These are phyloP conservation scores for Penicillium occitanis DNA, from an alignment of 2,329 filamentous ascomycete species.

Conservation along the genomic window DNA sequence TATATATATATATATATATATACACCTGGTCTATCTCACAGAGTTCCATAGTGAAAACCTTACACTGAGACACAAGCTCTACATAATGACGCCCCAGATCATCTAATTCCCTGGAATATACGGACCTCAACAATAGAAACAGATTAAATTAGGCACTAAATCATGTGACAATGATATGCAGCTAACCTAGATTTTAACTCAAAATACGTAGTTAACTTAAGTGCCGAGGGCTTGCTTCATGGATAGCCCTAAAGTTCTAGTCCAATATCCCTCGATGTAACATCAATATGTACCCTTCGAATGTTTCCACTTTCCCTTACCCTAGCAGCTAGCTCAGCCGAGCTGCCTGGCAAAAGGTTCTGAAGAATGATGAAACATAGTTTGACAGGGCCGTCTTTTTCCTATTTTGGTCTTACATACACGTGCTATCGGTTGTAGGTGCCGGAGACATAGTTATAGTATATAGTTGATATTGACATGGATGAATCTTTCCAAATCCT, in stretches of 20 bases:
- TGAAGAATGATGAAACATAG: not conserved
- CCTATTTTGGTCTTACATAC: not conserved
- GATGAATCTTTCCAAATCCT: not conserved
- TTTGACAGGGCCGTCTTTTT: not conserved
- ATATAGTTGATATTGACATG: not conserved
- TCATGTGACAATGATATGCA: conserved; percentile 2
- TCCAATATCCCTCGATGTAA: not conserved
- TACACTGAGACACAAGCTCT: not conserved
- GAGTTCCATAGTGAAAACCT: too few species aligned
- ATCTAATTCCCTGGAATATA: not conserved
- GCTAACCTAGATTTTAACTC: not conserved
- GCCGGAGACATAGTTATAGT: not conserved
- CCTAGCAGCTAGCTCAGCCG: not conserved
- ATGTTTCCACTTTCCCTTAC: not conserved
- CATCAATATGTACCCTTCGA: not conserved
- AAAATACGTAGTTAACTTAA: too few species aligned
- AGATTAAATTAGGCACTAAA: not conserved
- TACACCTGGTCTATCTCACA: too few species aligned
- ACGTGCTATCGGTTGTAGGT: not conserved
- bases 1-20: too few species aligned
- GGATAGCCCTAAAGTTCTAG: not conserved
- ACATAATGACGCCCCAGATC: not conserved
- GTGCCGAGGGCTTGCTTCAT: not conserved
- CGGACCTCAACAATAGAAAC: too few species aligned
- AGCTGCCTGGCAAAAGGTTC: not conserved